Evolutionary conservation across 1,284 basidiomycete genomes (phyloP).

Genomic region (Marasmius tenuissimus): DNA sequence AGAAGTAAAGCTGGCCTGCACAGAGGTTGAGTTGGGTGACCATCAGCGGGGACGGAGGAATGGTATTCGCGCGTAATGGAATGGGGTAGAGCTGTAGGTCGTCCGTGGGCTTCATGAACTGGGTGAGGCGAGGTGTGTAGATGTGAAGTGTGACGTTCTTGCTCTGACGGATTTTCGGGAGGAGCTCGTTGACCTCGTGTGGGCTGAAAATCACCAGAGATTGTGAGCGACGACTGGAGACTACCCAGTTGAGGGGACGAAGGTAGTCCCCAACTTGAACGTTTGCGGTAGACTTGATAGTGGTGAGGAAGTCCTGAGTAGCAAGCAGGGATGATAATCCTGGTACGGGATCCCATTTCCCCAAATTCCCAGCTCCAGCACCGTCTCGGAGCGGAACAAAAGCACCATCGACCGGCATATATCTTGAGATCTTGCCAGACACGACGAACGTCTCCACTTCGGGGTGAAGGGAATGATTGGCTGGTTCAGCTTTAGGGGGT

Average conservation of each 20-base stretch:
- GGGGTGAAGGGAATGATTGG: constrained; percentile 21
- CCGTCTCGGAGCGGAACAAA: constrained; percentile 15
- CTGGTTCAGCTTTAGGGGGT: constrained; percentile 25
- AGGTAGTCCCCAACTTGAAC: constrained; percentile 30
- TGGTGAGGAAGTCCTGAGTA: constrained; percentile 31
- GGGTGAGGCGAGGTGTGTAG: constrained; percentile 38
- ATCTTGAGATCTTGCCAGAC: constrained; percentile 15
- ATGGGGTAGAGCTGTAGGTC: constrained; percentile 36
- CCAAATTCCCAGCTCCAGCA: background rate
- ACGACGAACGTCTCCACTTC: constrained; percentile 28
- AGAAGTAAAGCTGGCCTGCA: constrained; percentile 43
- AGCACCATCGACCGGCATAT: constrained; percentile 14
- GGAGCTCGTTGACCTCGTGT: constrained; percentile 40
- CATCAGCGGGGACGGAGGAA: constrained; percentile 20
- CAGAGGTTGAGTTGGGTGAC: constrained; percentile 41
- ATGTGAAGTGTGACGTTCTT: constrained; percentile 37
- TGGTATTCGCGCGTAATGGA: constrained; percentile 23
- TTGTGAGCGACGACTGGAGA: constrained; percentile 21
- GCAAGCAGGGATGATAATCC: constrained; percentile 25
- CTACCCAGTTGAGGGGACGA: constrained; percentile 45
- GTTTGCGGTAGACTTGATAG: constrained; percentile 14
- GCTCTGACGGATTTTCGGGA: constrained; percentile 35
- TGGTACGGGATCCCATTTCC: background rate
- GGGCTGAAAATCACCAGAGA: constrained; percentile 43
- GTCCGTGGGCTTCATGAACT: constrained; percentile 38